A percentile compares a stretch with the other conserved stretches of the same genome.
Evolutionary conservation across 2,329 filamentous ascomycete genomes (phyloP).

Genomic region (Botryotinia calthae): DNA sequence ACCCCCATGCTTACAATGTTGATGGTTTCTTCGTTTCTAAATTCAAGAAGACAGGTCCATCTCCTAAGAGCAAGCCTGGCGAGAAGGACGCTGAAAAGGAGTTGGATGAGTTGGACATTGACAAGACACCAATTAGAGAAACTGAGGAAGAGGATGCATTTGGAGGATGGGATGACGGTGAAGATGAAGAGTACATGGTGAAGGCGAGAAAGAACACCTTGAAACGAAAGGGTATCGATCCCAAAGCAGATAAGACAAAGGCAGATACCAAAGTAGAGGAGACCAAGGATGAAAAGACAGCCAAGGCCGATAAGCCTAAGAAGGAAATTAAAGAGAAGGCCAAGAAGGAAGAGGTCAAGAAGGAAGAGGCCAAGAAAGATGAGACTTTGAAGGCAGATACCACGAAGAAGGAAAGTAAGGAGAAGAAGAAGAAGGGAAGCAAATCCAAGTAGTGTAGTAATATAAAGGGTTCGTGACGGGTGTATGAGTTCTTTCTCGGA

Average conservation of each 20-base stretch:
- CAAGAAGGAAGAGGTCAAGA: conserved; percentile 7
- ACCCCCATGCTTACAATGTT: conserved; percentile 89
- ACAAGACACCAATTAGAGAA: conserved; percentile 60
- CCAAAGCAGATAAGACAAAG: conserved; percentile 51
- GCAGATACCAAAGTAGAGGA: conserved; percentile 26
- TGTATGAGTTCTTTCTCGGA: conserved; percentile 1
- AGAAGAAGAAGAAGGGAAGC: conserved; percentile 18
- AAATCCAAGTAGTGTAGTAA: conserved; percentile 17
- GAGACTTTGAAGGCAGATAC: not conserved
- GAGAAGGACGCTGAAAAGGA: conserved; percentile 33
- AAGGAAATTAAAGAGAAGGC: not conserved
- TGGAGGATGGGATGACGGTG: conserved; percentile 71
- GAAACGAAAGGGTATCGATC: conserved; percentile 71
- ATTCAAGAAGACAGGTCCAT: conserved; percentile 86
- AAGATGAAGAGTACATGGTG: conserved; percentile 69
- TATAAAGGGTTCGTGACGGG: not conserved
- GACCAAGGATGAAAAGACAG: conserved; percentile 6
- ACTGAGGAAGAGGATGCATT: conserved; percentile 54
- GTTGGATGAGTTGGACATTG: conserved; percentile 51
- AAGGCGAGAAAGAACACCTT: conserved; percentile 71
- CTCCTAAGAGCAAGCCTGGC: conserved; percentile 51
- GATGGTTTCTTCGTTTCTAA: conserved; percentile 99
- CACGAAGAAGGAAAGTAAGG: conserved; percentile 11
- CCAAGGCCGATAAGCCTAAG: not conserved
- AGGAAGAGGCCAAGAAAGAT: conserved; percentile 11